A percentile compares a stretch with the other conserved stretches of the same genome.
These are phyloP conservation scores for Sphaerostilbella broomeana DNA, from an alignment of 2,329 filamentous ascomycete species.

Conservation along the genomic window DNA sequence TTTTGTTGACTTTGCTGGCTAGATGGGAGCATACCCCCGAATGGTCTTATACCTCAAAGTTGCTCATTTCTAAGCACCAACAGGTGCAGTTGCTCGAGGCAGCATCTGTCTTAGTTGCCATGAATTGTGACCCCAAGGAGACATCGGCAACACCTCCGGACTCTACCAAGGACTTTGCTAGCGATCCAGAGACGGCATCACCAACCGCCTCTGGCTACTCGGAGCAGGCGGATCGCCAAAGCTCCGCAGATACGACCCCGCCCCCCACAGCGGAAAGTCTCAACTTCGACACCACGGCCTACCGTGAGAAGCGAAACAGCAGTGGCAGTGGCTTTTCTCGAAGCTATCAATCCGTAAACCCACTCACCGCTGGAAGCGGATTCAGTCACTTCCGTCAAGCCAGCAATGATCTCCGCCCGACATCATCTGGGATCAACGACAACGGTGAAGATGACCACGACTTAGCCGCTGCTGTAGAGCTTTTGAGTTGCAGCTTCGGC, in stretches of 20 bases:
- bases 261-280: conserved; percentile 69
- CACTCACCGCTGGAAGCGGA: conserved; percentile 42
- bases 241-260: conserved; percentile 88
- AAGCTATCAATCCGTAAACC: conserved; percentile 70
- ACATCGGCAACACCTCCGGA: conserved; percentile 56
- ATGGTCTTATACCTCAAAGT: conserved; percentile 94
- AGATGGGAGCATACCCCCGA: conserved; percentile 99
- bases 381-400: conserved; percentile 61
- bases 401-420: conserved; percentile 69
- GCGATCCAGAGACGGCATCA: conserved; percentile 76
- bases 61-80: conserved; percentile 98
- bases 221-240: conserved; percentile 67
- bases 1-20: conserved; percentile 29
- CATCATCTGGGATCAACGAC: conserved; percentile 68
- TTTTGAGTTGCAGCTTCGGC: conserved; percentile 85
- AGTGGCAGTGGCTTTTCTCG: conserved; percentile 57
- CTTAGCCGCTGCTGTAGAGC: conserved; percentile 80
- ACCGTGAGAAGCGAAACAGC: conserved; percentile 54
- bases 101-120: conserved; percentile 88
- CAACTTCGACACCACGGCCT: conserved; percentile 43
- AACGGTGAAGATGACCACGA: conserved; percentile 80
- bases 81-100: conserved; percentile 97
- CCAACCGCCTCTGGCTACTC: conserved; percentile 76
- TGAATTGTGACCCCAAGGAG: conserved; percentile 55
- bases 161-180: conserved; percentile 61